Conservation (phyloP, 1,284 basidiomycete genomes). For the Bondarzewia mesenterica region DNA sequence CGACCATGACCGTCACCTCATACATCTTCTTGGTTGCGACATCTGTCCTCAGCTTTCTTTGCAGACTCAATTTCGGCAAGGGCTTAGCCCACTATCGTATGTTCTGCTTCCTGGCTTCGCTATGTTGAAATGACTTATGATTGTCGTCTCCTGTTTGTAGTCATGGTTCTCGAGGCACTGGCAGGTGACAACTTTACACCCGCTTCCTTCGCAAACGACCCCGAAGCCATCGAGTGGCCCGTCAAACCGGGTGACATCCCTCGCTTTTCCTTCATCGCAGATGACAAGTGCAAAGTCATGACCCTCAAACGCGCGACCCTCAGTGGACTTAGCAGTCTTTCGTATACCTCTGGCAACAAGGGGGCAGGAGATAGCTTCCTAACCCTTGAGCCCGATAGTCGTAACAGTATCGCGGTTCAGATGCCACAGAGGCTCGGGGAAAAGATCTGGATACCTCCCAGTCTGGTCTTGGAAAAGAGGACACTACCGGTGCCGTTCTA, state of each 20-base stretch:
- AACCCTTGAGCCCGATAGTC: not conserved
- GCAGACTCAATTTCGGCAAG: not conserved
- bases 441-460: not conserved
- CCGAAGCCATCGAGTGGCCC: not conserved
- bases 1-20: not conserved
- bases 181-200: not conserved
- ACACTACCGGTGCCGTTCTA: not conserved
- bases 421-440: not conserved
- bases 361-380: not conserved
- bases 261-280: not conserved
- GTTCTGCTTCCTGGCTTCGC: not conserved
- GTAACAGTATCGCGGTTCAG: not conserved
- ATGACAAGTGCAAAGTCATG: not conserved
- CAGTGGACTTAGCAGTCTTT: not conserved
- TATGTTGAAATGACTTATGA: not conserved
- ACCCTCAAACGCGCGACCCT: not conserved
- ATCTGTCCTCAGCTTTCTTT: not conserved
- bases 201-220: not conserved
- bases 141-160: not conserved
- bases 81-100: not conserved
- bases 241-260: not conserved
- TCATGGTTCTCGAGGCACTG: not conserved
- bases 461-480: not conserved
- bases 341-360: not conserved
- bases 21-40: not conserved